Evolutionary conservation across 2,329 filamentous ascomycete species (phyloP), one percentile per base, ranked within the genome.

Genomic region (Fusarium sp.): DNA sequence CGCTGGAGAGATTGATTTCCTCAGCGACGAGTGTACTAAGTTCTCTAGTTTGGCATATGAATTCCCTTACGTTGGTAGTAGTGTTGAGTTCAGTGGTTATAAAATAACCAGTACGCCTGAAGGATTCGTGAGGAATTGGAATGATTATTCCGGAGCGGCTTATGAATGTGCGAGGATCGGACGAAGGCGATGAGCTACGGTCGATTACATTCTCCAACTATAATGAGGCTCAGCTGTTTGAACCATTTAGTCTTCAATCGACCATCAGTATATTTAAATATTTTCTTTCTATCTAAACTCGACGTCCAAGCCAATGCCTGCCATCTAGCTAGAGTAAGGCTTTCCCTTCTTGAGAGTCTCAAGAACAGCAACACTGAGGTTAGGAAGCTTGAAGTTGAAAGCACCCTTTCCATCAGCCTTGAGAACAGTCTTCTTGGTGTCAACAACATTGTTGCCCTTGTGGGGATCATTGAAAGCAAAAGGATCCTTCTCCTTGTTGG

Each of bases 331-430:
- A 21, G 39, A 39, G 15, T 59, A 73, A 15, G 37, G 41, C 60
- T 51, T 64, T 14, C 44, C 35, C 41, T 73, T 66, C n/a, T 63
- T 56, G 3, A 73, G 74, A 2, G 83, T 85, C 57, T 89, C 86
- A 58, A 91, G 75, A 5, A 90, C 84, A 19, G 87, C 87, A 54
- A 90, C 84, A 71, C 87, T 89, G 63, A 89, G 79, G 70, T 87
- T 81, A 0, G 88, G 88, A 74, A 91, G 66, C 31, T 77, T 81
- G 72, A 90, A 90, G 46, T 78, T 79, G 72, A 90, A 89, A 4
- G 73, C 78, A 5, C 88, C 88, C 31, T 83, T 80, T 7, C 77
- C 73, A 21, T 82, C 83, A 5, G 85, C 86, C 72, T 76, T 80
- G 25, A 88, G 66, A 0, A 78, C 78, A 3, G 75, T 77, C 16